Base-by-base conservation (phyloP, 305 asterid species). In the Solanum hybrid region DNA sequence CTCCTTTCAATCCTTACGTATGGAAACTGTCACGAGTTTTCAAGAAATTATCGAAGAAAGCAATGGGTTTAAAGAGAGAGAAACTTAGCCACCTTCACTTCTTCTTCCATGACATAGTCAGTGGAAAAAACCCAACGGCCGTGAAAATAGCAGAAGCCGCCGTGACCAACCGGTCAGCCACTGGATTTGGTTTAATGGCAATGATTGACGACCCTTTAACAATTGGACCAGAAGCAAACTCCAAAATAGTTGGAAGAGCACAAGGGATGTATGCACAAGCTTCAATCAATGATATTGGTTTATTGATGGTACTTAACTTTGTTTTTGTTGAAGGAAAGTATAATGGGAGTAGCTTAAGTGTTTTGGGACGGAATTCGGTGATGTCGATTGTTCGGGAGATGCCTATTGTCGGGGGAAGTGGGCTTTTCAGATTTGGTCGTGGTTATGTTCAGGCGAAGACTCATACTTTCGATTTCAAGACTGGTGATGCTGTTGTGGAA, bases 261-360 rank as follows among this genome's bases (percentile, higher is more conserved):
- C 93, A 92, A 76, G 93, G 93, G 15, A 76, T 92, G 1, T 92
- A 92, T 66, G 93, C 91, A 45, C 87, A 87, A 22, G 91, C 93
- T 1, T 88, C 91, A 3, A 5, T 45, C 2, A 14, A 86, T 19
- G 89, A 90, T 12, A 0, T 80, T 2, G 85, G 90, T 19, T 86
- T 86, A 9, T 69, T 92, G 86, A 92, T 90, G 93, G 91, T 51
- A 7, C 12, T 92, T 37, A 92, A 92, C 66, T 91, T 84, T 27
- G 88, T 14, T 24, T 92, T 90, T 60, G 86, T 90, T 45, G 91
- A 89, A 80, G 93, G 93, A 5, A 90, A 90, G 78, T 92, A 92
- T 19, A 89, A 90, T 22, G 92, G 93, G 2, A 92, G 93, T 38
- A 85, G 86, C 7, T 77, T 92, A 32, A 92, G 91, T 22, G 75